phyloP scores from a whole-genome alignment of 2,329 filamentous ascomycete genomes.

The Aspergillus amoenus region DNA sequence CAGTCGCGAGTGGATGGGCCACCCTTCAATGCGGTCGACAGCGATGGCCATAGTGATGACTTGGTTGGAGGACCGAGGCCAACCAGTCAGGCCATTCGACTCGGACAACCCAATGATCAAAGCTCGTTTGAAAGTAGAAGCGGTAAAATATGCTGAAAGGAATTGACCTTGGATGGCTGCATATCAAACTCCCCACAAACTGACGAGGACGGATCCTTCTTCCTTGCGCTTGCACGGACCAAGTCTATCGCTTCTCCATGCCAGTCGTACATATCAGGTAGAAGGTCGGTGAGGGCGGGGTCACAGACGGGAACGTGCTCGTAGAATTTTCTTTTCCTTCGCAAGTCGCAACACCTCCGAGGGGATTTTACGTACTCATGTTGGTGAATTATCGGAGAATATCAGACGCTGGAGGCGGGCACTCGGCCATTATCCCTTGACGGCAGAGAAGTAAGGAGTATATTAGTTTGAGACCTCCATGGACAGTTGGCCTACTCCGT shows the following conservation, averaged over 20 bases:
- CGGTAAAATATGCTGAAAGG: not conserved
- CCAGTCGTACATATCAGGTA: constrained; percentile 1
- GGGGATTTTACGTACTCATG: not conserved
- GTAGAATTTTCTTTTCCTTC: not conserved
- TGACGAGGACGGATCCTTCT: not conserved
- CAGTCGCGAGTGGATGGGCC: not conserved
- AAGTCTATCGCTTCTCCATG: constrained; percentile 1
- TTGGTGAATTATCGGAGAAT: constrained; percentile 1
- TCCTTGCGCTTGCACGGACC: constrained; percentile 6
- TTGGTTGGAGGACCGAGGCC: not conserved
- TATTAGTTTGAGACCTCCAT: constrained; percentile 5
- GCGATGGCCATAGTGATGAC: not conserved
- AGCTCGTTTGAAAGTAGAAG: not conserved
- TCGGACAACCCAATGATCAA: not conserved
- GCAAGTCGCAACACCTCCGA: not conserved
- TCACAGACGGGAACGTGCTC: not conserved
- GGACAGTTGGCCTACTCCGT: not conserved
- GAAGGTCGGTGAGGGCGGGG: constrained; percentile 8
- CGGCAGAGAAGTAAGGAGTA: constrained; percentile 7
- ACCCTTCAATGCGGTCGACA: not conserved
- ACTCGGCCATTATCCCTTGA: not conserved
- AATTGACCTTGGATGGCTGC: not conserved
- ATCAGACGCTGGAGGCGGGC: not conserved
- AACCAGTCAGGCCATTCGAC: not conserved
- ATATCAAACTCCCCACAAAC: constrained; percentile 4